phyloP scores from a whole-genome alignment of 1,284 basidiomycete genomes.

The Thelephora terrestris region DNA sequence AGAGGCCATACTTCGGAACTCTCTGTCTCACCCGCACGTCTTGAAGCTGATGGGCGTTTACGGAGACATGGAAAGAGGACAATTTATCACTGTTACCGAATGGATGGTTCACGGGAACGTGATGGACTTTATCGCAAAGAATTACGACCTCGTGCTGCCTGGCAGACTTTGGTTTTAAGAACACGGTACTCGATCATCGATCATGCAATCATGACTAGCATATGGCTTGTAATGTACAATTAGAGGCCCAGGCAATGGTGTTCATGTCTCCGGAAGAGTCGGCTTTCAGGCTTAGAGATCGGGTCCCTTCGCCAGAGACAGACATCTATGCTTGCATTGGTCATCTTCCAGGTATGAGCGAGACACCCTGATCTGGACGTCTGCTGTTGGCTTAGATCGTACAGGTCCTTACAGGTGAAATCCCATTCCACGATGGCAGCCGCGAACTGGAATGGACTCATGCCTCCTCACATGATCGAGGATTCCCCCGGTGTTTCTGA shows the following conservation, averaged over 20 bases:
- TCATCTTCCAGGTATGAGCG: not conserved
- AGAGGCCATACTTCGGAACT: no score
- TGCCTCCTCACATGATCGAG: no score
- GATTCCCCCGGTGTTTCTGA: no score
- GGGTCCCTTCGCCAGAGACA: not conserved
- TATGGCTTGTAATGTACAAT: not conserved
- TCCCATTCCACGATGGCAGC: not conserved
- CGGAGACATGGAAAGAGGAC: not conserved
- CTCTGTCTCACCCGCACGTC: no score
- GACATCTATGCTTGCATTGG: not conserved
- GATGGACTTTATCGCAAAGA: conserved; percentile 1
- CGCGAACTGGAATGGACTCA: no score
- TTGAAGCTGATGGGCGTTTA: no score
- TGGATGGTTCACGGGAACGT: conserved; percentile 8
- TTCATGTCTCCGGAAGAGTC: conserved; percentile 1
- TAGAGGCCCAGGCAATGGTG: not conserved
- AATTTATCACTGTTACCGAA: conserved; percentile 5
- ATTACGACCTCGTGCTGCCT: conserved; percentile 3
- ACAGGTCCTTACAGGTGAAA: not conserved
- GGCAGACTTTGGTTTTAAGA: no score
- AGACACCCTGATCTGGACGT: not conserved
- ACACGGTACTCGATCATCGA: no score
- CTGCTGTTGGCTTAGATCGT: not conserved
- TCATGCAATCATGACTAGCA: not conserved
- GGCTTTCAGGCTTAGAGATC: not conserved